Percentiles rank a stretch among this genome's conserved stretches.
These are phyloP conservation scores for Rhododendron griersonianum DNA, from an alignment of 148 eudicot genomes.

Conservation along the genomic window DNA sequence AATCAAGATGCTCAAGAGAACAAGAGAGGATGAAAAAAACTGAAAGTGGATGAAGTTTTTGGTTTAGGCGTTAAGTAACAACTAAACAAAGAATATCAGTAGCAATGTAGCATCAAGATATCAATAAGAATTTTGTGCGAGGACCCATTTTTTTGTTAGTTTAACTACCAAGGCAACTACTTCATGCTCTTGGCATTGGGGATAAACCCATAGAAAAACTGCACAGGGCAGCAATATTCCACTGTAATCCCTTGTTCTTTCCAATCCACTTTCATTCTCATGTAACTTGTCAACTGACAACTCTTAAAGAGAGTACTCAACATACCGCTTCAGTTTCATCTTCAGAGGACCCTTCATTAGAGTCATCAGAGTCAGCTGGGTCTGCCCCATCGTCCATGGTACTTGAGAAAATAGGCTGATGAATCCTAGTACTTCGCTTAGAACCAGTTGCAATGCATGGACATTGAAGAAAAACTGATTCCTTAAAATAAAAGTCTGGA, in stretches of 20 bases:
- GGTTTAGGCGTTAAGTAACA: background rate
- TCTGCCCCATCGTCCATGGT: conserved; percentile 24
- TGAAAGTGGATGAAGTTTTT: background rate
- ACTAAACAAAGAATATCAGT: background rate
- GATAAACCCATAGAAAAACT: background rate
- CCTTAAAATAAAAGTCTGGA: conserved; percentile 13
- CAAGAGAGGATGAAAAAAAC: background rate
- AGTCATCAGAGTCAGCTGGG: conserved; percentile 23
- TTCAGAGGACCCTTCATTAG: conserved; percentile 22
- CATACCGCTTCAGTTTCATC: conserved; percentile 29
- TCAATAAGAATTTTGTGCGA: background rate
- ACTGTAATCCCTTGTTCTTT: background rate
- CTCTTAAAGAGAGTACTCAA: background rate
- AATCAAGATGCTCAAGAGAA: background rate
- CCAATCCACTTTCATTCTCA: background rate
- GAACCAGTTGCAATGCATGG: conserved; percentile 12
- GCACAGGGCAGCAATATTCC: background rate
- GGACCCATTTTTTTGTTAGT: background rate
- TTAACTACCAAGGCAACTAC: background rate
- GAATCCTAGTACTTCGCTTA: conserved; percentile 10
- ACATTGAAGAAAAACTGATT: conserved; percentile 12
- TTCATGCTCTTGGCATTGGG: background rate
- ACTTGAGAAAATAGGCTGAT: conserved; percentile 28
- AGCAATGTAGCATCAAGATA: background rate
- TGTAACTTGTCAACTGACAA: background rate